Percentiles rank a stretch among this genome's conserved stretches.
Conservation (phyloP, 441 rosid genomes). For the Aquilaria agallochum region DNA sequence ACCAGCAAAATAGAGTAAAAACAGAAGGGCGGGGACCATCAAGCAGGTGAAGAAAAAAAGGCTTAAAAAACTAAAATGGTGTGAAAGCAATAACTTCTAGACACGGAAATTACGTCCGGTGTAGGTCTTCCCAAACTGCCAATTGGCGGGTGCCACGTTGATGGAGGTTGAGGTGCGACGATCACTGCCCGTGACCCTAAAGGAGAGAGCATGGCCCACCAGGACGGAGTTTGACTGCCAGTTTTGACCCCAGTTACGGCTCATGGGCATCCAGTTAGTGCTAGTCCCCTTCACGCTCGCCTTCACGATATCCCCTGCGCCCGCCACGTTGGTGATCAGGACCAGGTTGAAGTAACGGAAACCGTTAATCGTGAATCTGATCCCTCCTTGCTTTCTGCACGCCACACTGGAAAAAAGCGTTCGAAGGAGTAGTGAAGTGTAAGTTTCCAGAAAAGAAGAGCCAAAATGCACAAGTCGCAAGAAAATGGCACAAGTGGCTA, state of each 20-base stretch:
- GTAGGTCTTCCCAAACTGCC: slow-evolving; percentile 49
- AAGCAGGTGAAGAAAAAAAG: no score
- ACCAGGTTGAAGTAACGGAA: slow-evolving; percentile 48
- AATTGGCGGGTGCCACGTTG: slow-evolving; percentile 38
- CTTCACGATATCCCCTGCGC: slow-evolving; percentile 35
- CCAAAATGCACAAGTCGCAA: neutral
- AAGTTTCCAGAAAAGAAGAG: neutral
- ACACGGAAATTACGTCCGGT: slow-evolving; percentile 44
- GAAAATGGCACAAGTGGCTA: neutral
- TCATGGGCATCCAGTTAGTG: slow-evolving; percentile 41
- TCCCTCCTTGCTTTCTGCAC: slow-evolving; percentile 43
- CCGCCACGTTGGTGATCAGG: slow-evolving; percentile 38
- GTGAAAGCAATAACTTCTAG: slow-evolving; percentile 1
- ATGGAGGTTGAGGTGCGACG: slow-evolving; percentile 40
- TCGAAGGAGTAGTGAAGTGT: neutral
- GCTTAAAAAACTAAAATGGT: no score
- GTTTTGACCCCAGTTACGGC: slow-evolving; percentile 48
- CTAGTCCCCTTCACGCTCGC: slow-evolving; percentile 32
- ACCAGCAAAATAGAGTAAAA: neutral
- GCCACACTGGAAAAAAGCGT: slow-evolving; percentile 26
- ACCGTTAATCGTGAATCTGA: slow-evolving; percentile 40
- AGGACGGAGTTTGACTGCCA: slow-evolving; percentile 43
- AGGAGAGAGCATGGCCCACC: slow-evolving; percentile 40
- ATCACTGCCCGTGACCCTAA: slow-evolving; percentile 42
- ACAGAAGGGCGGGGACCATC: neutral